Conservation (phyloP, 805 yeast species). For the Candida sphagnicola region DNA sequence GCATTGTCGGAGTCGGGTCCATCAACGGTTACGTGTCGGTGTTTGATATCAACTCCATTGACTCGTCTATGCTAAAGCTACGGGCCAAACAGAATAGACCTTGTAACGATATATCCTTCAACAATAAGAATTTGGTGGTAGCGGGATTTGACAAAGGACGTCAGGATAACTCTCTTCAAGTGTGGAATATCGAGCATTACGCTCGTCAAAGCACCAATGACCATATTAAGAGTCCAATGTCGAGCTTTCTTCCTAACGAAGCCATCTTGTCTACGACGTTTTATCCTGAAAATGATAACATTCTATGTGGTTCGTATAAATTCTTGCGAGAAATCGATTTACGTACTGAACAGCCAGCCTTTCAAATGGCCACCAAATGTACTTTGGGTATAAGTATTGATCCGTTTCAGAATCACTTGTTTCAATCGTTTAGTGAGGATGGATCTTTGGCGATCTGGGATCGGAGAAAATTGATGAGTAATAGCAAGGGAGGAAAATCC, state of each 20-base stretch:
- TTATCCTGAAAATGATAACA: conserved; percentile 52
- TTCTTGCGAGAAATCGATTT: conserved; percentile 74
- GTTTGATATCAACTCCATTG: conserved; percentile 50
- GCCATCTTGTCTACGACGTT: conserved; percentile 67
- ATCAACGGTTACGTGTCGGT: conserved; percentile 62
- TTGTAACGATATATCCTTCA: conserved; percentile 72
- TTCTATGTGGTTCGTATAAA: conserved; percentile 75
- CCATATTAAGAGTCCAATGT: conserved; percentile 49
- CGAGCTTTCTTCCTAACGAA: conserved; percentile 67
- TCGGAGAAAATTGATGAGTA: conserved; percentile 51
- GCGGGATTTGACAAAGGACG: conserved; percentile 77
- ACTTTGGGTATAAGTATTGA: conserved; percentile 66
- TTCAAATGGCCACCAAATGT: conserved; percentile 73
- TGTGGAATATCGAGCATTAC: conserved; percentile 75
- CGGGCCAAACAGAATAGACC: conserved; percentile 67
- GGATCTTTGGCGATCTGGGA: conserved; percentile 86
- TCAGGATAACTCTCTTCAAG: conserved; percentile 68
- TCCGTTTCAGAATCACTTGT: conserved; percentile 61
- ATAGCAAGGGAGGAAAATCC: conserved; percentile 4
- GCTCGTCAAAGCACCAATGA: conserved; percentile 44
- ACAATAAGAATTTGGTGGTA: conserved; percentile 60
- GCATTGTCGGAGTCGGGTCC: conserved; percentile 71
- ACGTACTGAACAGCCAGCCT: conserved; percentile 58
- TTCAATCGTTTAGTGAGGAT: conserved; percentile 77
- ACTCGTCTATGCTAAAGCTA: conserved; percentile 36